Evolutionary conservation across 2,329 filamentous ascomycete species (phyloP).

Genomic region (Biscogniauxia sp.): DNA sequence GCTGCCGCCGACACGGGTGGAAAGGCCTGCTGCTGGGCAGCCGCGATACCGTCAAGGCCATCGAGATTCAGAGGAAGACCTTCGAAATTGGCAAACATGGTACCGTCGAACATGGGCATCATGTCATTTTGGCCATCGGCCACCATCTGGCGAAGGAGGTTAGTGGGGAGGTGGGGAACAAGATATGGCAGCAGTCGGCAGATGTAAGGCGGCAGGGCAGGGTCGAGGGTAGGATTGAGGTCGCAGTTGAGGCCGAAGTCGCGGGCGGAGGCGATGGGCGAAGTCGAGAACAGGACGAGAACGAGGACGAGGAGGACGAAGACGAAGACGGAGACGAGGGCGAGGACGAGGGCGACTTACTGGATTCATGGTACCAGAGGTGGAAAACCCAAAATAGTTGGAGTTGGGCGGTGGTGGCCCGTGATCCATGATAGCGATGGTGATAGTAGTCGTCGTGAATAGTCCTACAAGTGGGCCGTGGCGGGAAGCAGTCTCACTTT

Average conservation of each 20-base stretch:
- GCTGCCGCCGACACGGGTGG: constrained; percentile 15
- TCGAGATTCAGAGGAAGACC: constrained; percentile 29
- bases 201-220: not conserved
- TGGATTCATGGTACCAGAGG: constrained; percentile 27
- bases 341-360: constrained; percentile 19
- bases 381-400: constrained; percentile 38
- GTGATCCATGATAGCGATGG: constrained; percentile 26
- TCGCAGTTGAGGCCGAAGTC: not conserved
- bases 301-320: no score
- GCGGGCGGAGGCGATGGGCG: not conserved
- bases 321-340: constrained; percentile 3
- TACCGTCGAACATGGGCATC: constrained; percentile 31
- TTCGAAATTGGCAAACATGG: constrained; percentile 27
- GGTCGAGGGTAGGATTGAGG: not conserved
- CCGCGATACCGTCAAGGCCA: constrained; percentile 25
- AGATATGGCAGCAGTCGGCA: not conserved
- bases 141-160: constrained; percentile 23
- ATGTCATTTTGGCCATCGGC: constrained; percentile 27
- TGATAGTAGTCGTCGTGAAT: constrained; percentile 13
- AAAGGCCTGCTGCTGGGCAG: constrained; percentile 21
- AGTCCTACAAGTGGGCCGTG: constrained; percentile 6
- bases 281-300: not conserved
- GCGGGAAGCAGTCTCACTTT: constrained; percentile 6
- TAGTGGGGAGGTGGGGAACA: constrained; percentile 1
- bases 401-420: constrained; percentile 33